Evolutionary conservation across 2,329 filamentous ascomycete species (phyloP).

Genomic region (Trichoderma afroharzianum): DNA sequence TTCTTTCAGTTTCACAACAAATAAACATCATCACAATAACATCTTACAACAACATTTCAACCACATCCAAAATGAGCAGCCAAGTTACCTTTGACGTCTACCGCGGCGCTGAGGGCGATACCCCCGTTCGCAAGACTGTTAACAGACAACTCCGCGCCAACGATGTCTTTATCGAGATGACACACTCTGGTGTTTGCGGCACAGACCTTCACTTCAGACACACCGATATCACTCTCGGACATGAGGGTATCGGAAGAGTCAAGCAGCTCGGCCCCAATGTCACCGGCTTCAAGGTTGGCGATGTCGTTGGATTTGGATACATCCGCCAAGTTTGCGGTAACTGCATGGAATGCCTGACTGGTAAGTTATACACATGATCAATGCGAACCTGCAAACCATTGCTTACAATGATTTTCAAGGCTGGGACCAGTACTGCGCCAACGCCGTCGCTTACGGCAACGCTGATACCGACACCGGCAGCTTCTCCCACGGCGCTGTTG

Average conservation of each 20-base stretch:
- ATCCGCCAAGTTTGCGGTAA: conserved; percentile 9
- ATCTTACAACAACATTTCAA: not conserved
- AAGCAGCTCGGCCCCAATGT: conserved; percentile 50
- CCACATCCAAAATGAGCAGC: not conserved
- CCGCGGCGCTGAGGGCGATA: conserved; percentile 1
- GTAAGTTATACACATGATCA: not conserved
- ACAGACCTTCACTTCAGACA: conserved; percentile 51
- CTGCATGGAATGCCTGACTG: conserved; percentile 8
- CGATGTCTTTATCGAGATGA: conserved; percentile 62
- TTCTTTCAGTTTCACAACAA: not conserved
- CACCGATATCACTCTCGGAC: conserved; percentile 45
- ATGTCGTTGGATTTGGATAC: conserved; percentile 58
- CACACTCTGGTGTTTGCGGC: conserved; percentile 65
- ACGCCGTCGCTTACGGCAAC: conserved; percentile 52
- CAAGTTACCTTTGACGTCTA: conserved; percentile 11
- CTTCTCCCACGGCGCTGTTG: conserved; percentile 32
- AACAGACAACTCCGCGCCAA: conserved; percentile 7
- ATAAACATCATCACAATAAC: not conserved
- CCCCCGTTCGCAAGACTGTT: conserved; percentile 4
- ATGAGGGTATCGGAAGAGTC: conserved; percentile 61
- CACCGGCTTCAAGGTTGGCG: conserved; percentile 53
- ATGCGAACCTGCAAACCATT: conserved; percentile 46
- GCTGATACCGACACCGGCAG: conserved; percentile 28
- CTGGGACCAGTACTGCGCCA: conserved; percentile 41
- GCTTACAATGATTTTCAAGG: conserved; percentile 43